Evolutionary conservation across 23 red algal species (phyloP), one percentile per base, ranked within the genome.

Genomic region (Pyropia haitanensis): DNA sequence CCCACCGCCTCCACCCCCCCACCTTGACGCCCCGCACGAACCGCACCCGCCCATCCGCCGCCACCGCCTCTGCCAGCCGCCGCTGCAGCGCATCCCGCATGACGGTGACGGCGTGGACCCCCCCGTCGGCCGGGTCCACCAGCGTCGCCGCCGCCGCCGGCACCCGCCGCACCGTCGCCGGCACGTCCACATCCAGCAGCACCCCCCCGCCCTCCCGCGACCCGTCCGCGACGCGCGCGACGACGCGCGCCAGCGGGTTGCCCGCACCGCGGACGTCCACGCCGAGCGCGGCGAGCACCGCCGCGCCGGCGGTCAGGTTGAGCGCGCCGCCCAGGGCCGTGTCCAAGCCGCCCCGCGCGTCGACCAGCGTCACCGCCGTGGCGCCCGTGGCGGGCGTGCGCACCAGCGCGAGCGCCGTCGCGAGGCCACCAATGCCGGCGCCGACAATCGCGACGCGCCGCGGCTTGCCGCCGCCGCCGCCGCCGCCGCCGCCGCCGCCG

Each of bases 351-450:
- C 1, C 0, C 1, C 81, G 81, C 0, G 81, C 61, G 29, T 87
- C 81, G 53, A 77, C 69, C 0, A 87, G 44, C 4, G 69, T 15
- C n/a, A 87, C 30, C 27, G 64, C 63, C 57, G 76, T 18, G 5
- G 65, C 70, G 31, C 71, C 64, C 5, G 72, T 77, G 63, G 15
- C 63, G 15, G 64, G 64, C 0, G 62, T 87, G 27, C 34, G 60
- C 7, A 68, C 8, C 19, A 91, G 67, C 4, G 77, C 76, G 15
- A 91, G 67, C 18, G 66, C 78, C 23, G 87, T 83, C 8, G 87
- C 52, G 2, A 91, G 72, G 19, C 87, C 87, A 31, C 30, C 87
- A 15, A 91, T 65, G 27, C 87, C 87, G 5, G 75, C 87, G 24
- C 87, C 87, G 39, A 76, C 78, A 61, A 91, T 76, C 5, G 67